Base-by-base conservation (phyloP, 306 rosid genomes). In the Sphenostylis stenocarpa region DNA sequence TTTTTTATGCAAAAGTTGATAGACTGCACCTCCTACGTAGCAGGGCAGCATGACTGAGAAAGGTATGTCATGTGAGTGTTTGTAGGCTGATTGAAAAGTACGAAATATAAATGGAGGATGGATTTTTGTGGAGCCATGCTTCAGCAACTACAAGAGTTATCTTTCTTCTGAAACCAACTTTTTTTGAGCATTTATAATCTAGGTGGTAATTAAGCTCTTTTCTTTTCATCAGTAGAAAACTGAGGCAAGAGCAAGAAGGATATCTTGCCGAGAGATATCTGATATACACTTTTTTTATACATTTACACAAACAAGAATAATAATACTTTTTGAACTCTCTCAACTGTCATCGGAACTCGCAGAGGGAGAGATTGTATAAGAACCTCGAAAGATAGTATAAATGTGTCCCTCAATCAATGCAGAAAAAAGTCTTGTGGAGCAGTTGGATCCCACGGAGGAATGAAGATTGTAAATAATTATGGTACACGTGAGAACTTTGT, bases 401-500 rank as follows among this genome's bases (percentile, higher is more conserved):
- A 87, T 38, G 96, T 88, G 78, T 75, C 87, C 63, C 78, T 92
- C 56, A 85, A 75, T 67, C 72, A 31, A 67, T 70, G 72, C n/a
- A 70, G 86, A 77, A 88, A n/a, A 90, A 88, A 90, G 86, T 76
- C 51, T 86, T 86, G 88, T 88, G 96, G 88, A 90, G 85, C 86
- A 86, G 83, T 76, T 86, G 89, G 91, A 91, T 90, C 76, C 93
- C 73, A 86, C 63, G 52, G 94, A 87, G 84, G 91, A 88, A 70
- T 90, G 84, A 90, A 81, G 39, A 51, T 49, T 70, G 71, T 79
- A 41, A 76, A 82, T 64, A 33, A 70, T 56, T 73, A 33, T 5
- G 20, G 24, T 14, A 56, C 68, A 67, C 47, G 31, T 26, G 34
- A 69, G 41, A 49, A 6, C 51, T 71, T 82, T 81, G 74, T 83